Conservation (phyloP, 192 early-diverging fungal genomes). For the Mortierella hygrophila region DNA sequence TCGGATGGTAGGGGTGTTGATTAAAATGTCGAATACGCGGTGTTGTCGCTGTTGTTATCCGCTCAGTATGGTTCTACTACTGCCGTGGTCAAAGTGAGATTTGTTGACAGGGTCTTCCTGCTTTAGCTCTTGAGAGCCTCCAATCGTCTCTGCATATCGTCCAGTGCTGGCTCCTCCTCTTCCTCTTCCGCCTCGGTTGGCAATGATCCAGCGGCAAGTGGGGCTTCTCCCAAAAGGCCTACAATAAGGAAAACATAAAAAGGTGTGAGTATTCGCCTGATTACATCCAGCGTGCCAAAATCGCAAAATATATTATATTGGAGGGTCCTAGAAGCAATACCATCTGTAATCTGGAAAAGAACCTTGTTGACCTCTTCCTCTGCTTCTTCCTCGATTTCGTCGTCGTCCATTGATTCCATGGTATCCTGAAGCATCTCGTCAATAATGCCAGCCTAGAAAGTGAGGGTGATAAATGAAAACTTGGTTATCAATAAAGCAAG, state of each 20-base stretch:
- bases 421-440: constrained; percentile 96
- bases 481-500: not conserved
- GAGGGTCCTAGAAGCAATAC: constrained; percentile 51
- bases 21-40: not conserved
- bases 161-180: constrained; percentile 81
- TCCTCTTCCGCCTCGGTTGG: constrained; percentile 66
- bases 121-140: constrained; percentile 78
- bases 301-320: not conserved
- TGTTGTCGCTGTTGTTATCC: not conserved
- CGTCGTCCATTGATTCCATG: constrained; percentile 89
- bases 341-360: constrained; percentile 90
- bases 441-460: constrained; percentile 88
- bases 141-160: constrained; percentile 89
- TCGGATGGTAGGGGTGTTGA: not conserved
- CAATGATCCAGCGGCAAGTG: constrained; percentile 33
- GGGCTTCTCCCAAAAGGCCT: constrained; percentile 40
- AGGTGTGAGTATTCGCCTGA: not conserved
- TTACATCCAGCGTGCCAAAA: not conserved
- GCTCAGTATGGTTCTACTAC: not conserved
- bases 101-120: not conserved
- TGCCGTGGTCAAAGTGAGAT: not conserved
- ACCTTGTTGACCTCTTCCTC: constrained; percentile 95
- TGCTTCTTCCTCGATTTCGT: constrained; percentile 93
- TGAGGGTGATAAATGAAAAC: not conserved
- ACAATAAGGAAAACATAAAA: not conserved